Evolutionary conservation across 768 basidiomycete species (phyloP), one percentile per base, ranked within the genome.

Genomic region (Mrakia gelida): DNA sequence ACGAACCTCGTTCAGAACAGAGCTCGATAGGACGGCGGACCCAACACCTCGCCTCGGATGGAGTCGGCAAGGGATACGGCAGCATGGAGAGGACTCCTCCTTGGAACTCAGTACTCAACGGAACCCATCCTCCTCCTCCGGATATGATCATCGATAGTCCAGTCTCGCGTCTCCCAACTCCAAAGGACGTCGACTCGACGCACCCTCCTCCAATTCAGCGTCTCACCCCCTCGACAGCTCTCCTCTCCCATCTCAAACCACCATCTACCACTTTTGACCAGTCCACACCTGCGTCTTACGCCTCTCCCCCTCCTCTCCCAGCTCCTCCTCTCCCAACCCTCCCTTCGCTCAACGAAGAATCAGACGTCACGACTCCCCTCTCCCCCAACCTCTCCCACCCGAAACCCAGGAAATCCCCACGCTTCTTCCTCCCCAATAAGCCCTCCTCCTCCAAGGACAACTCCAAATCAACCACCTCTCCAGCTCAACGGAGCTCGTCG

Each of bases 221-320:
- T 28, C 75, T 75, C 45, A 75, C 75, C 13, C 75, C 75, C n/a
- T 75, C 75, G 0, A 75, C 28, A 18, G 63, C 65, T 52, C 65
- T 75, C 16, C 32, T 70, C 21, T 38, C 21, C 34, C 67, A 70
- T 9, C 41, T 41, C 67, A 41, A 34, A n/a, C 67, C 67, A 21
- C 21, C 67, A 7, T 16, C 34, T 6, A 26, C 38, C 13, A 8
- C 67, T 13, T 70, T 38, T 2, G 18, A 45, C 11, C 67, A 45
- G 2, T 26, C 67, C 26, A 9, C 23, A 52, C 49, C 49, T 3
- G 8, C 67, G 11, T 43, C 41, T 2, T 41, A 34, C 34, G 13
- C 23, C 26, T 41, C 67, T 9, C 67, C 67, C 3, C 41, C 41
- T n/a, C 67, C 67, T 45, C 67, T 41, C 0, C 49, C 75, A 11